Conservation (phyloP, 805 yeast genomes). For the Starmerella lactis-condensi region DNA sequence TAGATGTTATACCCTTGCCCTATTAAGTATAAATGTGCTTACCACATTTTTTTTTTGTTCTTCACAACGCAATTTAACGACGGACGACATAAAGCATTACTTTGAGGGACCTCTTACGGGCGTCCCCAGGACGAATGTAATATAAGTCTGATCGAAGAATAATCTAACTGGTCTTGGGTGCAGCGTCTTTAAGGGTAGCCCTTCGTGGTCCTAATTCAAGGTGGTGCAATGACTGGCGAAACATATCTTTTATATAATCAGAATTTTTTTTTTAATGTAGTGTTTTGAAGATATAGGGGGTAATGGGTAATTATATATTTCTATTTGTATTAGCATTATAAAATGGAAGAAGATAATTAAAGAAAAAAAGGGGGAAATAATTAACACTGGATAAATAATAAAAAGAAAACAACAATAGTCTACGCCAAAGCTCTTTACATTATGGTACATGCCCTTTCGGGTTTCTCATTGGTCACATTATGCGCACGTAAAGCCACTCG, state of each 20-base stretch:
- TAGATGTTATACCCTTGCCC: too few relatives aligned
- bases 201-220: conserved; percentile 17
- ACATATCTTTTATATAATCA: too few relatives aligned
- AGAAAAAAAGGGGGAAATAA: too few relatives aligned
- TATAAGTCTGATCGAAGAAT: conserved; percentile 14
- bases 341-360: too few relatives aligned
- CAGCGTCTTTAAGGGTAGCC: conserved; percentile 18
- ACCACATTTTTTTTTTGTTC: too few relatives aligned
- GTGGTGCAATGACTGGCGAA: conserved; percentile 17
- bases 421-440: conserved; percentile 9
- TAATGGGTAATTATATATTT: too few relatives aligned
- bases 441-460: conserved; percentile 13
- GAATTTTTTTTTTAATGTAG: too few relatives aligned
- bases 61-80: conserved; percentile 16
- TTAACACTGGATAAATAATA: too few relatives aligned
- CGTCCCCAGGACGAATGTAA: conserved; percentile 17
- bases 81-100: conserved; percentile 14
- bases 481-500: conserved; percentile 85
- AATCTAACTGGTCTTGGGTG: conserved; percentile 17
- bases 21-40: too few relatives aligned
- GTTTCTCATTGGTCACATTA: conserved; percentile 34
- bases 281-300: too few relatives aligned
- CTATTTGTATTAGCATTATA: too few relatives aligned
- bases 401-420: too few relatives aligned
- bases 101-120: conserved; percentile 16